Evolutionary conservation across 2,329 filamentous ascomycete genomes (phyloP).

Genomic region (Phaeosphaeriaceae sp.): DNA sequence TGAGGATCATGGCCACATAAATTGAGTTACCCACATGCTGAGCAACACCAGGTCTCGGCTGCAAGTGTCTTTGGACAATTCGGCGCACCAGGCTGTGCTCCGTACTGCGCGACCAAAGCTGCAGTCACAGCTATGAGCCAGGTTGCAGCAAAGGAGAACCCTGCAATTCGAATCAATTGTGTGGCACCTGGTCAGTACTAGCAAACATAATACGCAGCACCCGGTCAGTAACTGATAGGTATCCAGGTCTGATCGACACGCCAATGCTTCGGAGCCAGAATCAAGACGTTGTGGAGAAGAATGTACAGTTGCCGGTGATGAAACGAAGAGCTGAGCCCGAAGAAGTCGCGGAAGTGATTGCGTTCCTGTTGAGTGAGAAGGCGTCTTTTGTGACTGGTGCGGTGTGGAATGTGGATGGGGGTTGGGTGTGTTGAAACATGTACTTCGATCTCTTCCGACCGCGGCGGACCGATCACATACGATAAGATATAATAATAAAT

Average conservation of each 20-base stretch:
- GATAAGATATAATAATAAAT: too few relatives aligned
- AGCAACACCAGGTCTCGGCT: conserved; percentile 22
- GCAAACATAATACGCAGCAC: background rate
- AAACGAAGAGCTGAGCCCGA: conserved; percentile 26
- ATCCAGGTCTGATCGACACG: conserved; percentile 22
- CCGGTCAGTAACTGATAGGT: background rate
- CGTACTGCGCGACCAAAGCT: conserved; percentile 40
- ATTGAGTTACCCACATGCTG: background rate
- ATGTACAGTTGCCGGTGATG: conserved; percentile 20
- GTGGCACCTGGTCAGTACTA: conserved; percentile 20
- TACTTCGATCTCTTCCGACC: too few relatives aligned
- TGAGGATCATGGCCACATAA: too few relatives aligned
- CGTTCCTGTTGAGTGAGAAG: conserved; percentile 55
- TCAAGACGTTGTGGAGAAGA: conserved; percentile 18
- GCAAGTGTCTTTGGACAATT: conserved; percentile 36
- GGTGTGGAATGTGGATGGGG: conserved; percentile 49
- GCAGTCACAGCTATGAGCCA: conserved; percentile 44
- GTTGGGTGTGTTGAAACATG: background rate
- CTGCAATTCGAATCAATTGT: conserved; percentile 26
- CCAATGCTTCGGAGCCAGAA: conserved; percentile 26
- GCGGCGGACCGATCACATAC: too few relatives aligned
- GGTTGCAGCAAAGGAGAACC: conserved; percentile 37
- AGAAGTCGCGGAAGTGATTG: conserved; percentile 51
- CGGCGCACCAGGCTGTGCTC: conserved; percentile 26
- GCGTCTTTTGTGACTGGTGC: conserved; percentile 54